Evolutionary conservation across 2,329 filamentous ascomycete species (phyloP).

Genomic region (Thyridium curvatum): DNA sequence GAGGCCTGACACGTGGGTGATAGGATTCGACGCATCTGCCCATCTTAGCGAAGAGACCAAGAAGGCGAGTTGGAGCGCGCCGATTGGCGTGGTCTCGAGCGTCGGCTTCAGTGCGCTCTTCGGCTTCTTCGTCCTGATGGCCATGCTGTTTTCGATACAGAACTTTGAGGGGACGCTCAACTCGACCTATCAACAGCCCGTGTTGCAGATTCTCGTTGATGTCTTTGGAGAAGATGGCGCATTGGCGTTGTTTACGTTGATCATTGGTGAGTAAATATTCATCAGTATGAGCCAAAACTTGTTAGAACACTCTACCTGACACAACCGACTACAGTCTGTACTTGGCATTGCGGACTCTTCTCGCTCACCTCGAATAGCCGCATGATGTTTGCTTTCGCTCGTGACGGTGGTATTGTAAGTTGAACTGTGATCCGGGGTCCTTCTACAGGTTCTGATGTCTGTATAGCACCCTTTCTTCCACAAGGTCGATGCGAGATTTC

Average conservation of each 20-base stretch:
- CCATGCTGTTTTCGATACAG: constrained; percentile 53
- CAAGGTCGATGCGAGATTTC: constrained; percentile 41
- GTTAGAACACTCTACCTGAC: not conserved
- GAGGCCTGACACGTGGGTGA: too few species aligned
- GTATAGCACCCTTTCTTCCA: constrained; percentile 42
- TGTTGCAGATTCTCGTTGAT: constrained; percentile 53
- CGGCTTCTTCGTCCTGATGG: constrained; percentile 53
- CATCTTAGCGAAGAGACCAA: constrained; percentile 53
- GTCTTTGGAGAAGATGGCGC: constrained; percentile 49
- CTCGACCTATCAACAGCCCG: constrained; percentile 41
- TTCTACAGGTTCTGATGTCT: not conserved
- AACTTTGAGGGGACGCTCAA: constrained; percentile 43
- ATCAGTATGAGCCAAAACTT: not conserved
- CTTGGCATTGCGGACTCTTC: constrained; percentile 57
- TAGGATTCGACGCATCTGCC: constrained; percentile 48
- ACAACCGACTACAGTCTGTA: constrained; percentile 31
- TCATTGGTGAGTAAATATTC: constrained; percentile 32
- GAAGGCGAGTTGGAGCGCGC: constrained; percentile 49
- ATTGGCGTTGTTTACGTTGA: constrained; percentile 45
- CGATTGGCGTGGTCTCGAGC: constrained; percentile 50
- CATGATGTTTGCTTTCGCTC: constrained; percentile 54
- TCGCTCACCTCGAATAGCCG: constrained; percentile 49
- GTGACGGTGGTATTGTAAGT: constrained; percentile 45
- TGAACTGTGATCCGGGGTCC: too few species aligned
- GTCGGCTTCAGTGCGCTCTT: constrained; percentile 50